These are phyloP conservation scores for Hyphopichia burtonii DNA, from an alignment of 1,139 yeast genomes.

Conservation along the genomic window DNA sequence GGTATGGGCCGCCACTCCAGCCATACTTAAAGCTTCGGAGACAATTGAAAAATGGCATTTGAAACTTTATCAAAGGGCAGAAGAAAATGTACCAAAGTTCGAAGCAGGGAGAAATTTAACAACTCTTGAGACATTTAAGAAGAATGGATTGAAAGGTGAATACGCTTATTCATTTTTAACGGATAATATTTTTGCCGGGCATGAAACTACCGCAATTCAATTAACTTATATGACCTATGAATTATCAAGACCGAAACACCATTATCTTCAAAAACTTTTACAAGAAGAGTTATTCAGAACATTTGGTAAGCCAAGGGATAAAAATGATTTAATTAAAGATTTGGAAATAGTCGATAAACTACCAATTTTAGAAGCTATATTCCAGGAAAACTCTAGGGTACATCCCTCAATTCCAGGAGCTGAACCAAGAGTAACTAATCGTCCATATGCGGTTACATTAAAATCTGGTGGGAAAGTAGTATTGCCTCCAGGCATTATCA, in stretches of 20 bases:
- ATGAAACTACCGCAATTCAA: constrained; percentile 73
- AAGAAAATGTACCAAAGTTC: constrained; percentile 24
- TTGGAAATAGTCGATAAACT: constrained; percentile 47
- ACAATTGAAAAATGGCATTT: constrained; percentile 53
- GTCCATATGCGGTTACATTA: constrained; percentile 19
- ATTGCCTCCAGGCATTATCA: constrained; percentile 55
- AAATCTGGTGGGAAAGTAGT: constrained; percentile 20
- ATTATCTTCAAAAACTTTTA: constrained; percentile 40
- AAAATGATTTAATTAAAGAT: constrained; percentile 25
- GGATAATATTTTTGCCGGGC: constrained; percentile 61
- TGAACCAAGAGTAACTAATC: constrained; percentile 57
- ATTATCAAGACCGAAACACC: constrained; percentile 50
- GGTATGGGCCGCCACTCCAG: constrained; percentile 46
- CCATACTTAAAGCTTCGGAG: constrained; percentile 36
- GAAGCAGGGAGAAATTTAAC: constrained; percentile 21
- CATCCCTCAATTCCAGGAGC: constrained; percentile 77
- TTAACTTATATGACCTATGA: constrained; percentile 61
- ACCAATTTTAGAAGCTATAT: constrained; percentile 55
- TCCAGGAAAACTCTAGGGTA: constrained; percentile 57
- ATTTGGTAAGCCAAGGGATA: constrained; percentile 30
- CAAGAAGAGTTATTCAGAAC: constrained; percentile 37
- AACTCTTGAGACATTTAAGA: constrained; percentile 36
- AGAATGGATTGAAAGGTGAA: constrained; percentile 29
- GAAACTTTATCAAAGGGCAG: constrained; percentile 39
- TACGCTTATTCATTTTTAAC: constrained; percentile 42